Base-by-base conservation (phyloP, 2,329 filamentous ascomycete genomes). In the Phaeosphaeriaceae sp. region DNA sequence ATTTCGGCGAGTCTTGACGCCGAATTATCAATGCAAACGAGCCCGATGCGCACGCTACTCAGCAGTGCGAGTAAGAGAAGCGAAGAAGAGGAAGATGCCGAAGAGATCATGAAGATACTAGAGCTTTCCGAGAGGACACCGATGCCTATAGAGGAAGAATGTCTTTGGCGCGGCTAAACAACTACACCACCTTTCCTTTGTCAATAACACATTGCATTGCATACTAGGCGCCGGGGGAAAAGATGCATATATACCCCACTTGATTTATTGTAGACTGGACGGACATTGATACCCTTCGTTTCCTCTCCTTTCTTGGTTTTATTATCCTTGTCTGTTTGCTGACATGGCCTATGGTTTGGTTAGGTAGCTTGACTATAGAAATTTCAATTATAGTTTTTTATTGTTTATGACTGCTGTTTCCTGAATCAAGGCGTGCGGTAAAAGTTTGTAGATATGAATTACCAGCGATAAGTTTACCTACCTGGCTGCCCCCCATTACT, bases 131-230 rank as follows among this genome's bases (percentile, higher is more conserved):
- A 63, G 9, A 54, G 69, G 11, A 71, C 71, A 20, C 71, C 70
- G 0, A 68, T 74, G 73, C 71, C 71, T 2, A 67, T 74, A 49
- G 73, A 73, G 15, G 73, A 75, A 54, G 73, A 75, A 50, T 66
- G 59, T 37, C 37, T 66, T 30, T 74, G 72, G 72, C 63, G 67
- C 3, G 65, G 55, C 15, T 66, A 42, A n/a, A 55, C 9, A 3
- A 8, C 18, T 36, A 12, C 23, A n/a, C 16, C 17, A 16, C n/a
- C 29, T 39, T 43, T 20, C 16, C 21, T 23, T 42, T 51, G 32
- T 15, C 26, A 6, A 26, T 11, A 26, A 26, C 23, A 26, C 23
- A 34, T 34, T 34, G 32, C 41, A 43, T 45, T 38, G 42, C 42
- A 45, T 45, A 13, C 33, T 17, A 9, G 21, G 42, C 33, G 34